Percentiles rank a stretch among this genome's conserved stretches.
These are phyloP conservation scores for Saussurea involucrata DNA, from an alignment of 129 eudicot genomes.

Conservation along the genomic window DNA sequence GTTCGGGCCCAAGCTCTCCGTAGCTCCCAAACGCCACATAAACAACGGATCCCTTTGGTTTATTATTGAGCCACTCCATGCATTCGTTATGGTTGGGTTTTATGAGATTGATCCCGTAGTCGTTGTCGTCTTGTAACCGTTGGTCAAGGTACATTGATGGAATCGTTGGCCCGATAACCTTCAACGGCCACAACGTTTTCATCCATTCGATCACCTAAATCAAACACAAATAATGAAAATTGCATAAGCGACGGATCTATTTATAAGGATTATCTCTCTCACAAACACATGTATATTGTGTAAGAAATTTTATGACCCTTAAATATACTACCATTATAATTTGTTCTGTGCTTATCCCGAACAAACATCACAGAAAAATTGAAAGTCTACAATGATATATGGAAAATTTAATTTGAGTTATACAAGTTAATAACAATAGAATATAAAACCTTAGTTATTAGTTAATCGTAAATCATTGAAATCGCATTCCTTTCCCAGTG, in stretches of 20 bases:
- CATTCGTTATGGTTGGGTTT: conserved; percentile 25
- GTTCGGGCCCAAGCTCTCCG: conserved; percentile 21
- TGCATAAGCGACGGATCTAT: not conserved
- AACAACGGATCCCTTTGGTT: conserved; percentile 38
- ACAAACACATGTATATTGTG: not conserved
- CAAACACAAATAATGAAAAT: not conserved
- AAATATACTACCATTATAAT: too few relatives aligned
- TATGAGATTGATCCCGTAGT: conserved; percentile 36
- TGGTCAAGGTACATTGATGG: conserved; percentile 48
- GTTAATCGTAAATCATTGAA: too few relatives aligned
- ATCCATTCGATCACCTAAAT: conserved; percentile 46
- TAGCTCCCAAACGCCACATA: conserved; percentile 56
- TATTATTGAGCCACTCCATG: conserved; percentile 45
- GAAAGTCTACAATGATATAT: too few relatives aligned
- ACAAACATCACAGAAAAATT: too few relatives aligned
- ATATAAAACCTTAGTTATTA: too few relatives aligned
- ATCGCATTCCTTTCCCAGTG: too few relatives aligned
- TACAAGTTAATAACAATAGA: too few relatives aligned
- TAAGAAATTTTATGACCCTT: too few relatives aligned
- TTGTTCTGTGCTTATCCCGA: too few relatives aligned
- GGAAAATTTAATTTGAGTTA: too few relatives aligned
- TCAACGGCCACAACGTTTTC: conserved; percentile 39
- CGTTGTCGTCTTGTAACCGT: conserved; percentile 27
- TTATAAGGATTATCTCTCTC: not conserved
- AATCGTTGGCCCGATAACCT: conserved; percentile 54